These are phyloP conservation scores for Aspergillus fischeri DNA, from an alignment of 2,329 filamentous ascomycete species.

Conservation along the genomic window DNA sequence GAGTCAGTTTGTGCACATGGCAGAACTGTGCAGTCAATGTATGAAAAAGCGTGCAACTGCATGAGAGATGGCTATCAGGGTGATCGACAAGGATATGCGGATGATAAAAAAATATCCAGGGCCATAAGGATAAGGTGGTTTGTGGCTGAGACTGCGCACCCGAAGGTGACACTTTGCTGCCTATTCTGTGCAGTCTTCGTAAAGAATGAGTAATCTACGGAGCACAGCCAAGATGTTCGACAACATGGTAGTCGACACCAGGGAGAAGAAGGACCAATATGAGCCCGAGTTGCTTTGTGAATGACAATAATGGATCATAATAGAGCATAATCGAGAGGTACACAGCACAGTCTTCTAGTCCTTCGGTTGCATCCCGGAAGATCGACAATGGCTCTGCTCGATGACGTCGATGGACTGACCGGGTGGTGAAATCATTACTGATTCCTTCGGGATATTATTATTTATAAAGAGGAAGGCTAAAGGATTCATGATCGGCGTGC, in stretches of 20 bases:
- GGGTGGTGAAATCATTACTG: conserved; percentile 2
- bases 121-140: neutral
- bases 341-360: no score
- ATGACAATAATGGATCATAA: neutral
- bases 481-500: no score
- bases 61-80: neutral
- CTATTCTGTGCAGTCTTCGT: neutral
- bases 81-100: neutral
- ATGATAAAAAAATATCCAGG: neutral
- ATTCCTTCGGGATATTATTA: neutral
- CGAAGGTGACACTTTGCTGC: neutral
- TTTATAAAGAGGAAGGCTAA: neutral
- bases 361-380: neutral
- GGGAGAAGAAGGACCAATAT: neutral
- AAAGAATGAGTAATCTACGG: neutral
- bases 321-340: no score
- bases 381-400: neutral
- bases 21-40: neutral
- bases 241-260: neutral
- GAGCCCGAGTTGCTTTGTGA: neutral
- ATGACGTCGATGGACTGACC: conserved; percentile 6
- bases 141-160: neutral
- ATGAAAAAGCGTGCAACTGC: neutral
- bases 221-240: neutral
- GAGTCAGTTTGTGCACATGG: neutral